Evolutionary conservation across 1,139 yeast genomes (phyloP).

Genomic region (Saccharomyces hybrid): DNA sequence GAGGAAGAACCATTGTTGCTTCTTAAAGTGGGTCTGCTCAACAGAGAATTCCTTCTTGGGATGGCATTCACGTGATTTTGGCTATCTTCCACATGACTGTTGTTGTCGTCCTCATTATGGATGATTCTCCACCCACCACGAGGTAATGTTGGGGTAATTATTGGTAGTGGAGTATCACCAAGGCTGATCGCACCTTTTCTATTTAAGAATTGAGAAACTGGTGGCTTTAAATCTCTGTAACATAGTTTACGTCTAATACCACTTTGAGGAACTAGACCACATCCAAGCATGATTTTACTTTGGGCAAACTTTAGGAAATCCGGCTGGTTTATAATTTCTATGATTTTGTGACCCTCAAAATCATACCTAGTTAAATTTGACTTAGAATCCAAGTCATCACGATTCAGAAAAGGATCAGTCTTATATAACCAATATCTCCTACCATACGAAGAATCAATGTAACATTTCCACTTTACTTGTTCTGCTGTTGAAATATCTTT

Average conservation of each 20-base stretch:
- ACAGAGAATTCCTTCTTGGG: not conserved
- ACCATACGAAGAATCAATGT: constrained; percentile 41
- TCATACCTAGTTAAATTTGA: constrained; percentile 45
- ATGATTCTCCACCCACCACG: constrained; percentile 32
- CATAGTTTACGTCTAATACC: constrained; percentile 22
- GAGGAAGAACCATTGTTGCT: not conserved
- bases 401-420: constrained; percentile 35
- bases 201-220: constrained; percentile 29
- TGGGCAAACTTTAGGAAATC: constrained; percentile 56
- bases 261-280: constrained; percentile 29
- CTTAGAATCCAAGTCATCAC: constrained; percentile 28
- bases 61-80: constrained; percentile 1
- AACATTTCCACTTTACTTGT: constrained; percentile 44
- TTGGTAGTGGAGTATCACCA: constrained; percentile 22
- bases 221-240: constrained; percentile 30
- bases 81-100: constrained; percentile 4
- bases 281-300: constrained; percentile 42
- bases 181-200: constrained; percentile 28
- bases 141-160: constrained; percentile 25
- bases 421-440: constrained; percentile 79
- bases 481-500: constrained; percentile 21
- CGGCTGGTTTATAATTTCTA: constrained; percentile 50
- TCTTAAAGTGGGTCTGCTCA: not conserved
- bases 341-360: constrained; percentile 55
- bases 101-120: constrained; percentile 7